Conservation (phyloP, 371 early-diverging fungal genomes). For the Mucor mucedo region DNA sequence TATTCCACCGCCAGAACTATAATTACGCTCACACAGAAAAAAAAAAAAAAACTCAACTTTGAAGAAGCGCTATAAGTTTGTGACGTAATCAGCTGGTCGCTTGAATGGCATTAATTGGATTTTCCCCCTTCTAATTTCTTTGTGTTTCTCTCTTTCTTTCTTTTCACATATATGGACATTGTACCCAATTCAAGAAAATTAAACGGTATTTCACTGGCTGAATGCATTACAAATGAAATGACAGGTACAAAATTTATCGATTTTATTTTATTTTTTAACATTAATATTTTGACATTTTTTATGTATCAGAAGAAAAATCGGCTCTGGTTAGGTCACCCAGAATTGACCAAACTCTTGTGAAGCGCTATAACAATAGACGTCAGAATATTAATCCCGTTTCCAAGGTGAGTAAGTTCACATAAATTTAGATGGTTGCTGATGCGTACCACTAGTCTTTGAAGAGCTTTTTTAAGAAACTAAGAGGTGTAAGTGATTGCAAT, state of each 20-base stretch:
- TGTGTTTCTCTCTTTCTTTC: slow-evolving; percentile 3
- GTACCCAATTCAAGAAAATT: slow-evolving; percentile 19
- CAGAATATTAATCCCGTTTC: not conserved
- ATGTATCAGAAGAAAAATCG: slow-evolving; percentile 1
- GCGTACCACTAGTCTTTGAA: slow-evolving; percentile 17
- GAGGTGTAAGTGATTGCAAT: slow-evolving; percentile 15
- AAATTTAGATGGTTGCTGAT: not conserved
- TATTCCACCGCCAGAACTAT: slow-evolving; percentile 2
- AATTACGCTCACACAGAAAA: not conserved
- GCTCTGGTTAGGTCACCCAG: not conserved
- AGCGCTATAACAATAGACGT: not conserved
- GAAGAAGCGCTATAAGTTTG: not conserved
- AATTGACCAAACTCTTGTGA: not conserved
- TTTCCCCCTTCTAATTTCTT: not conserved
- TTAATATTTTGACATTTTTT: not conserved
- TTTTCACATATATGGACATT: slow-evolving; percentile 10
- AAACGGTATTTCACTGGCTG: slow-evolving; percentile 9
- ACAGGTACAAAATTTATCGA: not conserved
- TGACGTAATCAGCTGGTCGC: not conserved
- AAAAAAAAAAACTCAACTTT: not conserved
- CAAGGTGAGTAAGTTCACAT: not conserved
- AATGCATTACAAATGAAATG: slow-evolving; percentile 6
- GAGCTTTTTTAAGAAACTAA: slow-evolving; percentile 22
- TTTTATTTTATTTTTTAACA: not conserved
- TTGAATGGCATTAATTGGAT: not conserved